Evolutionary conservation across 805 yeast species (phyloP).

Genomic region (Cyberlindnera maritima): DNA sequence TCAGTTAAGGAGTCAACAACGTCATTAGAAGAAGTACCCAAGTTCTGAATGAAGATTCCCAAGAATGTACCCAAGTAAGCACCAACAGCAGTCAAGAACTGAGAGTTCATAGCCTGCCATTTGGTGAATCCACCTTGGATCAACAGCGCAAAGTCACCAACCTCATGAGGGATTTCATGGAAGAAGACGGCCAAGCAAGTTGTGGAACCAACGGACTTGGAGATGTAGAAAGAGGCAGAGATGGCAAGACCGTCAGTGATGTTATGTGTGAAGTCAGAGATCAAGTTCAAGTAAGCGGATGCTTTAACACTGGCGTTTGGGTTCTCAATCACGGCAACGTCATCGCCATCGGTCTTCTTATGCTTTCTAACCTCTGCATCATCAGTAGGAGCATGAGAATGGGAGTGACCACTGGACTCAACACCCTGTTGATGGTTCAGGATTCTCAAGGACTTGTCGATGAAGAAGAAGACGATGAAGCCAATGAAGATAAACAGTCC

Average conservation of each 20-base stretch:
- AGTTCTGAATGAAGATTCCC: constrained; percentile 55
- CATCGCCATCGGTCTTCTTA: constrained; percentile 27
- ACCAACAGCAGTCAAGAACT: constrained; percentile 62
- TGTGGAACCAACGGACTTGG: constrained; percentile 59
- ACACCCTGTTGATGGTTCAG: constrained; percentile 36
- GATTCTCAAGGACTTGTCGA: constrained; percentile 61
- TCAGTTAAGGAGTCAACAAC: constrained; percentile 1
- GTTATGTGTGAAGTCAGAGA: constrained; percentile 73
- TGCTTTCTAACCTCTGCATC: constrained; percentile 18
- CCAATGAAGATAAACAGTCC: constrained; percentile 62
- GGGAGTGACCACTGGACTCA: constrained; percentile 22
- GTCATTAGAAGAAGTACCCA: constrained; percentile 22
- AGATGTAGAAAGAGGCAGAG: constrained; percentile 64
- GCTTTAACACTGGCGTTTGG: constrained; percentile 36
- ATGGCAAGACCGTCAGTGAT: constrained; percentile 77
- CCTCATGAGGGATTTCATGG: constrained; percentile 81
- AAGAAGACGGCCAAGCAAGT: constrained; percentile 69
- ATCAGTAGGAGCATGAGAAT: constrained; percentile 36
- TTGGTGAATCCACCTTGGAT: constrained; percentile 68
- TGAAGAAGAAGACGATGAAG: constrained; percentile 53
- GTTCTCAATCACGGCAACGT: constrained; percentile 29
- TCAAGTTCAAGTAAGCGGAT: constrained; percentile 60
- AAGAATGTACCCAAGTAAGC: constrained; percentile 63
- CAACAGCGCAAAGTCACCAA: constrained; percentile 75
- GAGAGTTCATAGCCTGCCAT: constrained; percentile 64